Evolutionary conservation across 805 yeast species (phyloP).

Genomic region (Hanseniaspora lachancei): DNA sequence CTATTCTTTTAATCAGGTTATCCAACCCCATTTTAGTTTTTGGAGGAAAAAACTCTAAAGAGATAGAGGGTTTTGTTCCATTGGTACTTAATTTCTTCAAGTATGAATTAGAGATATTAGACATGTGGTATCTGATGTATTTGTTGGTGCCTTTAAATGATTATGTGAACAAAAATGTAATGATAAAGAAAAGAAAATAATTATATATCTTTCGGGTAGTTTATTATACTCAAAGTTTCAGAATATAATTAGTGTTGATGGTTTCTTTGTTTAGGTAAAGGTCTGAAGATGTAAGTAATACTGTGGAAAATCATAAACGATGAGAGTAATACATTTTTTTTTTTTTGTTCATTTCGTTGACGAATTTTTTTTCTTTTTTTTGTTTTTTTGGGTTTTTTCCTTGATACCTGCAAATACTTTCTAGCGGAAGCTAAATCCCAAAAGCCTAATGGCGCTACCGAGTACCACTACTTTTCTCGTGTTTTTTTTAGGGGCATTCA

Average conservation of each 20-base stretch:
- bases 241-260: too few species aligned
- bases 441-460: too few species aligned
- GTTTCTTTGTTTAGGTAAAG: too few species aligned
- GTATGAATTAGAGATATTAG: not conserved
- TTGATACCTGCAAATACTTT: too few species aligned
- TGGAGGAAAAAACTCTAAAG: conserved; percentile 95
- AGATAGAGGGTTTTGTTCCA: conserved; percentile 47
- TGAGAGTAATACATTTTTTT: not conserved
- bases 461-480: too few species aligned
- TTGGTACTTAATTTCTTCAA: conserved; percentile 28
- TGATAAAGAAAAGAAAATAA: too few species aligned
- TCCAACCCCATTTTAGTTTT: conserved; percentile 80
- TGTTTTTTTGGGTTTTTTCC: too few species aligned
- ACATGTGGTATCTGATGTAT: not conserved
- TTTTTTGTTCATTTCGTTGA: not conserved
- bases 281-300: not conserved
- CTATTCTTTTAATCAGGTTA: conserved; percentile 73
- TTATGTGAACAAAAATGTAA: too few species aligned
- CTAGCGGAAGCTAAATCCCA: too few species aligned
- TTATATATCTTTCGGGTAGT: too few species aligned
- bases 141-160: not conserved
- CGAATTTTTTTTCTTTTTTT: not conserved
- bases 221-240: too few species aligned
- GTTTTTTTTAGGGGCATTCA: too few species aligned
- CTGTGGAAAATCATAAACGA: not conserved